Percentiles rank a stretch among this genome's conserved stretches.
phyloP scores from a whole-genome alignment of 2,329 filamentous ascomycete genomes.

The Cytospora chrysosperma region DNA sequence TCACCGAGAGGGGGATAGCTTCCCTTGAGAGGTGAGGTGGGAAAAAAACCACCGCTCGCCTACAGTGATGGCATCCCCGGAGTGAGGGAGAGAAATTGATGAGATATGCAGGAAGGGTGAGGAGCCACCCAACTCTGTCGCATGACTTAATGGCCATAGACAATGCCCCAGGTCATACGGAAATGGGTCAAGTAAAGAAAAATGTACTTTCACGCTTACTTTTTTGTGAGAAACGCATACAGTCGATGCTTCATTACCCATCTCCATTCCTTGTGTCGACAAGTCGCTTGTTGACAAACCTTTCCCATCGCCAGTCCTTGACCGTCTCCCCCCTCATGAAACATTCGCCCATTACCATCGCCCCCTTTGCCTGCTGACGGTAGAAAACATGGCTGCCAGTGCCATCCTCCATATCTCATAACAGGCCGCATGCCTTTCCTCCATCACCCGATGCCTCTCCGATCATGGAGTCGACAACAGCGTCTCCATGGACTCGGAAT shows the following conservation, averaged over 20 bases:
- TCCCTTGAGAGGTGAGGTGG: background rate
- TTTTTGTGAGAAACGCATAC: background rate
- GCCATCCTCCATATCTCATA: no score
- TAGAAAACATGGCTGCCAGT: no score
- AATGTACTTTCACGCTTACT: background rate
- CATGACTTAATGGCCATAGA: background rate
- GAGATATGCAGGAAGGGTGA: background rate
- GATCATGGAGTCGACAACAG: no score
- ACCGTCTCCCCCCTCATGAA: no score
- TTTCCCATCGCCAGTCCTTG: background rate
- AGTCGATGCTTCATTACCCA: background rate
- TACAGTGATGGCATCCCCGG: background rate
- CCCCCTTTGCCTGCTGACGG: no score
- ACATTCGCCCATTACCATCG: no score
- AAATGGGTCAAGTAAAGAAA: background rate
- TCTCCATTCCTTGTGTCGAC: background rate
- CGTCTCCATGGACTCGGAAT: no score
- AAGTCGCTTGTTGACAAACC: background rate
- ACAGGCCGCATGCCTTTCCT: no score
- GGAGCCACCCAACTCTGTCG: background rate
- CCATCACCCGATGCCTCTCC: no score
- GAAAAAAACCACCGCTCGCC: background rate
- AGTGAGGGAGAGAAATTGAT: background rate
- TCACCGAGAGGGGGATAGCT: background rate
- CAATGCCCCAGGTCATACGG: background rate